These are phyloP conservation scores for Lichtheimia ornata DNA, from an alignment of 371 early-diverging fungal genomes.

Conservation along the genomic window DNA sequence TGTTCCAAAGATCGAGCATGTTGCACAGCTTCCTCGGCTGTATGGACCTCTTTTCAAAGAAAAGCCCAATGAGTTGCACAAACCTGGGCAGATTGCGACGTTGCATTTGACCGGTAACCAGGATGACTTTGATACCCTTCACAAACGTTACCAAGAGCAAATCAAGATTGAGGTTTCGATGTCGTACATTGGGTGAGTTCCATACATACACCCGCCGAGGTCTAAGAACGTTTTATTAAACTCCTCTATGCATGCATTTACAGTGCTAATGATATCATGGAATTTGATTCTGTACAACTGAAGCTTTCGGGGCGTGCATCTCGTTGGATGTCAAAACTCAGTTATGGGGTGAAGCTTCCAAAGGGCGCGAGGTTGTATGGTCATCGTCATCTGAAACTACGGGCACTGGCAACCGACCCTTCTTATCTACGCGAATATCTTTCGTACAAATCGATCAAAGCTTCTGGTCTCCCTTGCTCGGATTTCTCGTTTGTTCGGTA, in stretches of 20 bases:
- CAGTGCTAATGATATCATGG: slow-evolving; percentile 6
- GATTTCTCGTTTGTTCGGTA: slow-evolving; percentile 8
- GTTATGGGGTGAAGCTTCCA: slow-evolving; percentile 31
- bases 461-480: neutral
- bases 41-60: neutral
- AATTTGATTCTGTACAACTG: slow-evolving; percentile 20
- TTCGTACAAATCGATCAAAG: slow-evolving; percentile 9
- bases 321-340: slow-evolving; percentile 24
- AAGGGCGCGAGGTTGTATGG: slow-evolving; percentile 12
- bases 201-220: no score
- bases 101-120: neutral
- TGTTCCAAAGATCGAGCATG: neutral
- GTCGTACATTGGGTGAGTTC: no score
- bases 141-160: neutral
- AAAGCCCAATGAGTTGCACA: neutral
- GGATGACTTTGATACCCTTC: slow-evolving; percentile 1
- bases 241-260: no score
- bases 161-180: no score
- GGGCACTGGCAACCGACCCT: slow-evolving; percentile 31
- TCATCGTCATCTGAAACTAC: slow-evolving; percentile 28
- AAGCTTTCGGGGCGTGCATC: slow-evolving; percentile 32
- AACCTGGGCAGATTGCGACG: neutral
- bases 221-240: no score
- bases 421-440: slow-evolving; percentile 37
- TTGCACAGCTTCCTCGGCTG: neutral